Base-by-base conservation (phyloP, 371 early-diverging fungal genomes). In the Zychaea mexicana region DNA sequence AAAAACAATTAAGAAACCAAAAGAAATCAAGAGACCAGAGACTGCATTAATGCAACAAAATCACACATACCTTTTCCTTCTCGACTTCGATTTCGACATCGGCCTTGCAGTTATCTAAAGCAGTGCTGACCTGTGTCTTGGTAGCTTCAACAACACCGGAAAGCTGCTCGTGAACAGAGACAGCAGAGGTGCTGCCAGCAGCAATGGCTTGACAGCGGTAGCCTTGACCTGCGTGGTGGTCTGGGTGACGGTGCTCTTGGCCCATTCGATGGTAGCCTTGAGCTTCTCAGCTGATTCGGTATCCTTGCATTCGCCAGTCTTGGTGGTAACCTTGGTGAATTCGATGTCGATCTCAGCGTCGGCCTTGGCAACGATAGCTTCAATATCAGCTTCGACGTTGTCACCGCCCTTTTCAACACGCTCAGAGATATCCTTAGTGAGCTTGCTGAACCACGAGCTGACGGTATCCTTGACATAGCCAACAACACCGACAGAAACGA, bases 311-410 rank as follows among this genome's bases (percentile, higher is more conserved):
- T 5, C 52, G 15, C 12, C 6, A 2, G 52, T 42, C 32, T 38
- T 26, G 12, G 59, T 26, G 15, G 30, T 2, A 3, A n/a, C 38
- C 32, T 46, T n/a, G n/a, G n/a, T 45, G 28, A 66, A 27, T 9
- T 60, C 45, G 30, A 38, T 32, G 12, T 45, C 53, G 26, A 66
- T 60, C 13, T 24, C 24, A 13, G 54, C 38, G n/a, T 52, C 61
- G 49, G 74, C 63, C 54, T 71, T 69, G 45, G 66, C 63, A 56
- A 73, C 65, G 60, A 77, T 70, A 17, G 60, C 38, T 27, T 77
- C 72, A 60, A 77, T 73, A 32, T 77, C 77, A 15, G 58, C 36
- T n/a, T 53, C 53, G 26, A 63, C 66, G 4, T 56, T 56, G 22
- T n/a, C n/a, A n/a, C 21, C 39, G 26, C 62, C 62, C 19, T 38